Base-by-base conservation (phyloP, 352 stramenopile genomes). In the Globisporangium irregulare region DNA sequence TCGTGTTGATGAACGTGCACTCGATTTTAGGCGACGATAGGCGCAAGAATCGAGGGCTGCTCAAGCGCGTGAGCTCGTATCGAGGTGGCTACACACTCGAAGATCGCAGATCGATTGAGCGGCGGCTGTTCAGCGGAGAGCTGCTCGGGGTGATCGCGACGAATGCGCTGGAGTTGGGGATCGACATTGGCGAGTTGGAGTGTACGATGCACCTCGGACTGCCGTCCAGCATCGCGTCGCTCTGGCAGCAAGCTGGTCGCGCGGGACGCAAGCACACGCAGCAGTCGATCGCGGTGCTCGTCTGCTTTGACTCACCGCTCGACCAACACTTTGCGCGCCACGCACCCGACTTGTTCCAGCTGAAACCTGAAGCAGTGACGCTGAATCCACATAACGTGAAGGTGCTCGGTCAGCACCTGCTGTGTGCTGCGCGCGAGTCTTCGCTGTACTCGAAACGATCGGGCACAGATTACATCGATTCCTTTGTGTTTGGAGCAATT, bases 221-320 rank as follows among this genome's bases (percentile, higher is more conserved):
- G 58, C 97, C 97, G 12, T 89, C 88, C 2, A 98, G 84, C 10
- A 84, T 98, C 38, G 87, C 91, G 20, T 98, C 93, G 32, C 76
- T 99, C 60, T 97, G 98, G 86, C 98, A 99, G 73, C 97, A 99
- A 79, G 91, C 97, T 20, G 98, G 98, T 12, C 87, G 98, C 56
- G 96, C 97, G 32, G 98, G 98, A 12, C 83, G 97, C 15, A 88
- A 90, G 43, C 75, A 87, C 41, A 79, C 69, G 24, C 73, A 87
- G 58, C 75, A 86, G 60, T 98, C 93, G 9, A 81, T 98, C 9
- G 85, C 95, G 0, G 81, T 99, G n/a, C 91, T 99, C 67, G 79
- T 99, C 34, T 98, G 91, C 69, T 99, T 98, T 65, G 92, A 98
- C 72, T 81, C 91, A 8, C 95, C 97, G 10, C 78, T 98, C 15